Base-by-base conservation (phyloP, 2,329 filamentous ascomycete species). In the Aspergillus awamori region DNA sequence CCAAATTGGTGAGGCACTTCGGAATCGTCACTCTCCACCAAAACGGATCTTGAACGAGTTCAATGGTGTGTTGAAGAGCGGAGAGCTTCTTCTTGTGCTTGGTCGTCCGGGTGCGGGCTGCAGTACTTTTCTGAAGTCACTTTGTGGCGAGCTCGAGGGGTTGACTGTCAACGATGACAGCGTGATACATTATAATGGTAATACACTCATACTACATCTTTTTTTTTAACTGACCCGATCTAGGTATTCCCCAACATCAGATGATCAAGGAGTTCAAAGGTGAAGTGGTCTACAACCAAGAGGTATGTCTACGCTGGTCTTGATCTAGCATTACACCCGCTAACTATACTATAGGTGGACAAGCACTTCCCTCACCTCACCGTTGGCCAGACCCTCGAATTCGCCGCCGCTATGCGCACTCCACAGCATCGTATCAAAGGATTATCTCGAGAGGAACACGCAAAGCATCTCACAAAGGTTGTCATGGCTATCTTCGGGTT, bases 81-180 rank as follows among this genome's bases (percentile, higher is more conserved):
- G 82, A 33, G 82, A 84, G 71, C 77, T 84, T 69, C 72, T 84
- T 57, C 72, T 84, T 11, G 82, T 84, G 0, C 75, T 84, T 0
- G 82, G 82, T 2, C 77, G 75, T 11, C 78, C 78, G 2, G 78
- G 78, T 13, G 69, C 73, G 8, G 77, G 77, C 53, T 96, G 92
- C 77, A 91, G 89, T 43, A 95, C 92, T 2, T 87, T 95, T 63
- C 81, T 96, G 61, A 95, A 95, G 81, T 91, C 91, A 0, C 84
- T 95, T 65, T 86, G 90, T 10, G 91, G 92, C 64, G 91, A 95
- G 76, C 90, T 89, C 26, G 88, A 93, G 67, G 92, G 92, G 45
- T 87, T 94, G 69, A 85, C 84, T 63, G 81, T 94, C 22, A 89
- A 91, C 53, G 76, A 88, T 2, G 76, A 81, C 6, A 89, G 90